Conservation (phyloP, 2,329 filamentous ascomycete genomes). For the Colletotrichum trifolii region DNA sequence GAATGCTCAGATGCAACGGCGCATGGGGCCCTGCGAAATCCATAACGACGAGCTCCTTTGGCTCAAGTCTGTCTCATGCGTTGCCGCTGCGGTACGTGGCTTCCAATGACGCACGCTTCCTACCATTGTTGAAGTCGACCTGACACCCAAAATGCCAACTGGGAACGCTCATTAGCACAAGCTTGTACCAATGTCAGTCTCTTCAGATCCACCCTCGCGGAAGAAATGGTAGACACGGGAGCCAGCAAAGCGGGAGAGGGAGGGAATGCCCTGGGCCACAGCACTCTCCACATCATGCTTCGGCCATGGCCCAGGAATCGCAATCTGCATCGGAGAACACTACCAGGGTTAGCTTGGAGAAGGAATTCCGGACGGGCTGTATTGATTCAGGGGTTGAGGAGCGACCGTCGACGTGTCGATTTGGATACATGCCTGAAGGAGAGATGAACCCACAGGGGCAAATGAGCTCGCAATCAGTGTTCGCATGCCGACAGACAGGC, state of each 20-base stretch:
- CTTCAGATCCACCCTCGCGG: not conserved
- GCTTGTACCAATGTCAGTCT: not conserved
- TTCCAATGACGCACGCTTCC: too few species aligned
- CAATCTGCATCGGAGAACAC: not conserved
- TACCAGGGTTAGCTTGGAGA: not conserved
- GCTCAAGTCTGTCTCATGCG: too few species aligned
- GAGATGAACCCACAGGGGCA: not conserved
- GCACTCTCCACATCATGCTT: slow-evolving; percentile 23
- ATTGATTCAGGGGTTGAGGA: slow-evolving; percentile 18
- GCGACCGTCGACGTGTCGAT: slow-evolving; percentile 6
- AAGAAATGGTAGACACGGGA: not conserved
- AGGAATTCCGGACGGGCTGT: slow-evolving; percentile 5
- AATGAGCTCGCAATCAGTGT: not conserved
- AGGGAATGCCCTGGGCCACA: slow-evolving; percentile 9
- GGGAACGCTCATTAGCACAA: too few species aligned
- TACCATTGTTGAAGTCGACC: too few species aligned
- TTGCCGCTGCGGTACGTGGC: too few species aligned
- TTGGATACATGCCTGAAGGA: not conserved
- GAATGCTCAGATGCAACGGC: too few species aligned
- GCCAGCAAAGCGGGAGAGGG: not conserved
- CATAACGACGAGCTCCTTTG: too few species aligned
- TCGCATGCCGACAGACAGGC: too few species aligned
- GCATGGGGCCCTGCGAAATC: too few species aligned
- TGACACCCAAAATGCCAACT: too few species aligned
- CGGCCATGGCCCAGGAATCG: not conserved